Conservation (phyloP, 2,329 filamentous ascomycete species). For the Alternaria solani region DNA sequence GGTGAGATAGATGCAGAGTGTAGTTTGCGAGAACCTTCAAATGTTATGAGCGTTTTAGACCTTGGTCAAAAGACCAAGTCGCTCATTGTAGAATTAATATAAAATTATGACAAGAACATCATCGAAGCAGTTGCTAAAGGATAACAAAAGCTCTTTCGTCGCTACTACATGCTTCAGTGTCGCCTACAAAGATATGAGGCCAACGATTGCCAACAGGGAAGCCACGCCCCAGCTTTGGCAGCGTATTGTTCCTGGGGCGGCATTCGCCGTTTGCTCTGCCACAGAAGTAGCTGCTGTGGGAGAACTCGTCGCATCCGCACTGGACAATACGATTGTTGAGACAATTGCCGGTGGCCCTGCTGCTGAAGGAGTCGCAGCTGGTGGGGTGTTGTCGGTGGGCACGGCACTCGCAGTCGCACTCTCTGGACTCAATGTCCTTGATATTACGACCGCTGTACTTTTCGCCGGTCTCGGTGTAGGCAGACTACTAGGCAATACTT, state of each 20-base stretch:
- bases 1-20: neutral
- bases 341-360: slow-evolving; percentile 3
- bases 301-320: slow-evolving; percentile 1
- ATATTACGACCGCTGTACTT: neutral
- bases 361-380: neutral
- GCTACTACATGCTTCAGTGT: neutral
- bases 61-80: neutral
- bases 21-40: neutral
- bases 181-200: slow-evolving; percentile 11
- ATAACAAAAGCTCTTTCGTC: neutral
- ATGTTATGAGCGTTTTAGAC: neutral
- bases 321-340: slow-evolving; percentile 11
- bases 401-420: neutral
- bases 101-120: neutral
- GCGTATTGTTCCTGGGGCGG: slow-evolving; percentile 4
- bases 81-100: neutral
- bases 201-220: slow-evolving; percentile 2
- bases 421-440: neutral
- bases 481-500: slow-evolving; percentile 13
- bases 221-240: neutral
- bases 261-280: slow-evolving; percentile 25
- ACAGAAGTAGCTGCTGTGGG: slow-evolving; percentile 12
- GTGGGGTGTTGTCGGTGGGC: neutral
- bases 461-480: slow-evolving; percentile 10
- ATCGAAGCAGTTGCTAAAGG: neutral